phyloP scores from a whole-genome alignment of 2,329 filamentous ascomycete genomes.

The Fusarium avenaceum region DNA sequence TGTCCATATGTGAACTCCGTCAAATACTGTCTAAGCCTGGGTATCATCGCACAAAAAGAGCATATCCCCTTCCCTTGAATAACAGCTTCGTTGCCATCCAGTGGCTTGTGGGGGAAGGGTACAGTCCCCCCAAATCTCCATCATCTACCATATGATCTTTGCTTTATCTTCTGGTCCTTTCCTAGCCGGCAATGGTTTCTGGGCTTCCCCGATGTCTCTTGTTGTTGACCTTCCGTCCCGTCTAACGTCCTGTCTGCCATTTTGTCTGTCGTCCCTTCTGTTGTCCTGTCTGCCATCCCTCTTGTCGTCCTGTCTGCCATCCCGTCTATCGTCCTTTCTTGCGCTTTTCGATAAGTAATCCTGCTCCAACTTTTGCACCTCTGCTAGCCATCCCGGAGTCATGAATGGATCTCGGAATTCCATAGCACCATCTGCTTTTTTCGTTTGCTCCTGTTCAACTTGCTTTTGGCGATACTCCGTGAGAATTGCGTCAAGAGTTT shows the following conservation, averaged over 20 bases:
- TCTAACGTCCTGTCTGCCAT: too few relatives aligned
- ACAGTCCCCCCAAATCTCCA: not conserved
- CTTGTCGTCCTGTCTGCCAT: not conserved
- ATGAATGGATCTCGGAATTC: conserved; percentile 31
- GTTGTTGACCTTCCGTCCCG: not conserved
- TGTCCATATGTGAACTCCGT: conserved; percentile 15
- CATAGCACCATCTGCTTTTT: not conserved
- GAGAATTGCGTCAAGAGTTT: conserved; percentile 32
- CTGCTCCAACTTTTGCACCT: conserved; percentile 2
- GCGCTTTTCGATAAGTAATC: not conserved
- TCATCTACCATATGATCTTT: not conserved
- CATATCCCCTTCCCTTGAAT: too few relatives aligned
- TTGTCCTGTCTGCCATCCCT: not conserved
- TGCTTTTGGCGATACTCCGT: conserved; percentile 22
- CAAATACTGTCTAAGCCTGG: conserved; percentile 8
- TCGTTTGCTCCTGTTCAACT: not conserved
- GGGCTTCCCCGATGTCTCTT: not conserved
- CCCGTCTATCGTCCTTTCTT: not conserved
- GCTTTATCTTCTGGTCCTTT: not conserved
- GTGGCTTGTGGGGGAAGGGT: not conserved
- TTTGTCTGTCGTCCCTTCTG: not conserved
- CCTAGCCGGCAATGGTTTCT: not conserved
- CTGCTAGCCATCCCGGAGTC: conserved; percentile 15
- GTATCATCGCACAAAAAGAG: conserved; percentile 20
- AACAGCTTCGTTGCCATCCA: not conserved